These are phyloP conservation scores for Fusarium temperatum DNA, from an alignment of 2,329 filamentous ascomycete species.

Conservation along the genomic window DNA sequence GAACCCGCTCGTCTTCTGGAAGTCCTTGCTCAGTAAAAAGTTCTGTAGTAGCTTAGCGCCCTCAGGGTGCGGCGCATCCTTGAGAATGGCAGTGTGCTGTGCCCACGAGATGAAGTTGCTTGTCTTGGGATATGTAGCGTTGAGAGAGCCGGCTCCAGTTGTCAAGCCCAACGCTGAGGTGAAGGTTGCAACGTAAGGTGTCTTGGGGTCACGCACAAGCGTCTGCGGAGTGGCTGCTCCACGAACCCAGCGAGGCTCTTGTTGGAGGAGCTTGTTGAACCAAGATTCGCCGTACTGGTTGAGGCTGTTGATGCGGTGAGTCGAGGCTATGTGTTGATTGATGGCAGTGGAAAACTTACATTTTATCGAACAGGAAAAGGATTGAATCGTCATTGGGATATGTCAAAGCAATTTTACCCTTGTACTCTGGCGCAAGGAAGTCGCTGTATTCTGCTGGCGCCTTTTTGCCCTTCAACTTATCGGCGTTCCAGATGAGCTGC, in stretches of 20 bases:
- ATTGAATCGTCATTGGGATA: neutral
- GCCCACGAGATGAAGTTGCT: neutral
- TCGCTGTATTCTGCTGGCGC: neutral
- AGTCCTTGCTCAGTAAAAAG: neutral
- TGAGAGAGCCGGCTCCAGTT: neutral
- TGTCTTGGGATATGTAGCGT: neutral
- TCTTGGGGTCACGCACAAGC: neutral
- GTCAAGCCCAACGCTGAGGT: accelerated
- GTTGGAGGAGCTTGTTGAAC: neutral
- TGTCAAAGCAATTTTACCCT: neutral
- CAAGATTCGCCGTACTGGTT: neutral
- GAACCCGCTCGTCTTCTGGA: neutral
- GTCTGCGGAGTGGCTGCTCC: neutral
- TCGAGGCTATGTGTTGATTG: neutral
- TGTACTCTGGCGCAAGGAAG: neutral
- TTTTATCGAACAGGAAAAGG: neutral
- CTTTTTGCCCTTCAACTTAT: neutral
- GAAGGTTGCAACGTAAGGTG: neutral
- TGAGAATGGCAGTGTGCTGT: neutral
- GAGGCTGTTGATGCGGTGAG: neutral
- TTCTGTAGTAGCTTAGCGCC: neutral
- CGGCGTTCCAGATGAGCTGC: neutral
- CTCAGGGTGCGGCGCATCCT: neutral
- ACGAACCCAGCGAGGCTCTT: neutral
- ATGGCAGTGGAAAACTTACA: neutral